phyloP scores from a whole-genome alignment of 2,329 filamentous ascomycete genomes.

The Clonostachys solani region DNA sequence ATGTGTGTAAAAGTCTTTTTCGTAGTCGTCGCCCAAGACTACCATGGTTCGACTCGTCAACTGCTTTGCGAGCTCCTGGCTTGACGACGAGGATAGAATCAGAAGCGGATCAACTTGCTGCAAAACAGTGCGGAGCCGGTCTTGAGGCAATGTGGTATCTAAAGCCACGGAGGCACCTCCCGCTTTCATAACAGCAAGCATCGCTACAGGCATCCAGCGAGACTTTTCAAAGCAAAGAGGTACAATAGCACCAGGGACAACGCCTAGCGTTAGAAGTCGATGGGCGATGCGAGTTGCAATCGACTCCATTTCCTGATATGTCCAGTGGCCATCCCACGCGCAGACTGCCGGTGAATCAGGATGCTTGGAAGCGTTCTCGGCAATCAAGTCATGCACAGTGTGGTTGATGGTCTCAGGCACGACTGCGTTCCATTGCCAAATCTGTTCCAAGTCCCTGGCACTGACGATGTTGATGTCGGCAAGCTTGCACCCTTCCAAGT shows the following conservation, averaged over 20 bases:
- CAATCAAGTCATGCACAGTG: slow-evolving; percentile 37
- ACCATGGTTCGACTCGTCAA: background rate
- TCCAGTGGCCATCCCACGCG: slow-evolving; percentile 44
- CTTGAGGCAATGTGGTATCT: slow-evolving; percentile 4
- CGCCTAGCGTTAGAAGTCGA: background rate
- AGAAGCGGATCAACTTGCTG: background rate
- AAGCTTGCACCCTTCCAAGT: background rate
- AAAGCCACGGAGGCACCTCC: slow-evolving; percentile 14
- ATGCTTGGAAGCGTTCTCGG: slow-evolving; percentile 24
- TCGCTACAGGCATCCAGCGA: slow-evolving; percentile 5
- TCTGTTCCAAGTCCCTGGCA: background rate
- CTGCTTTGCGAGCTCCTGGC: background rate
- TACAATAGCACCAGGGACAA: slow-evolving; percentile 7
- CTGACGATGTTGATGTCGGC: background rate
- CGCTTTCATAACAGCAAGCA: slow-evolving; percentile 12
- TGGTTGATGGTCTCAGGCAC: background rate
- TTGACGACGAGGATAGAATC: background rate
- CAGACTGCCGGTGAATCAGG: slow-evolving; percentile 36
- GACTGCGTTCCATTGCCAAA: background rate
- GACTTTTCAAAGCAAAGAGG: slow-evolving; percentile 13
- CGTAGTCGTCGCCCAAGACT: background rate
- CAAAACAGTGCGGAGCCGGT: background rate
- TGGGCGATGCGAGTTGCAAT: background rate
- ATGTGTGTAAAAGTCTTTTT: background rate
- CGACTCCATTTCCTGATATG: slow-evolving; percentile 19